Evolutionary conservation across 1,284 basidiomycete genomes (phyloP).

Genomic region (Puccinia coronata): DNA sequence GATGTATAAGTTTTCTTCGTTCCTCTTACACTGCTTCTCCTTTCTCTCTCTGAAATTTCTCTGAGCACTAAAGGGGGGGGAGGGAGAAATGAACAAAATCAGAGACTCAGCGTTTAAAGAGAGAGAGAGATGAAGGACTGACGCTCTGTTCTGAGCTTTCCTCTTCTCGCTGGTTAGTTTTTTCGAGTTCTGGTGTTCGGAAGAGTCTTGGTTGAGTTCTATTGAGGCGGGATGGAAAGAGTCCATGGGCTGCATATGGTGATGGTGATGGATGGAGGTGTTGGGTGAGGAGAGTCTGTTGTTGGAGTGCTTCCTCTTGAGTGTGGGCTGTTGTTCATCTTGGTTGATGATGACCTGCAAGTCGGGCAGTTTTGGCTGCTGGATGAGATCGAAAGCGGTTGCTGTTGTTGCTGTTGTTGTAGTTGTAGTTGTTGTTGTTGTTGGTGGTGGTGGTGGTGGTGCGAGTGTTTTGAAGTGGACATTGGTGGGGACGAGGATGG

Average conservation of each 20-base stretch:
- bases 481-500: no score
- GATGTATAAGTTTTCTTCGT: slow-evolving; percentile 34
- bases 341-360: not conserved
- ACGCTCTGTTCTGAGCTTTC: slow-evolving; percentile 44
- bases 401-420: not conserved
- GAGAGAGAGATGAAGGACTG: not conserved
- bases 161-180: slow-evolving; percentile 43
- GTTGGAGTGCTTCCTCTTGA: not conserved
- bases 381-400: no score
- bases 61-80: slow-evolving; percentile 1
- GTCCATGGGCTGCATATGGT: not conserved
- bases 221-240: not conserved
- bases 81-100: no score
- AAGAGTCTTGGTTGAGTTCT: not conserved
- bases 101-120: not conserved
- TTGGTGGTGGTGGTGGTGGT: not conserved
- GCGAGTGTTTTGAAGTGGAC: no score
- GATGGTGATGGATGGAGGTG: no score
- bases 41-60: slow-evolving; percentile 38
- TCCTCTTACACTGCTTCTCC: slow-evolving; percentile 35
- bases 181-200: not conserved
- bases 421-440: no score
- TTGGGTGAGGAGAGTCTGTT: not conserved
- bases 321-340: not conserved
- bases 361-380: not conserved